Evolutionary conservation across 2,329 filamentous ascomycete genomes (phyloP), one percentile per base, ranked within the genome.

Genomic region (Colletotrichum lupini): DNA sequence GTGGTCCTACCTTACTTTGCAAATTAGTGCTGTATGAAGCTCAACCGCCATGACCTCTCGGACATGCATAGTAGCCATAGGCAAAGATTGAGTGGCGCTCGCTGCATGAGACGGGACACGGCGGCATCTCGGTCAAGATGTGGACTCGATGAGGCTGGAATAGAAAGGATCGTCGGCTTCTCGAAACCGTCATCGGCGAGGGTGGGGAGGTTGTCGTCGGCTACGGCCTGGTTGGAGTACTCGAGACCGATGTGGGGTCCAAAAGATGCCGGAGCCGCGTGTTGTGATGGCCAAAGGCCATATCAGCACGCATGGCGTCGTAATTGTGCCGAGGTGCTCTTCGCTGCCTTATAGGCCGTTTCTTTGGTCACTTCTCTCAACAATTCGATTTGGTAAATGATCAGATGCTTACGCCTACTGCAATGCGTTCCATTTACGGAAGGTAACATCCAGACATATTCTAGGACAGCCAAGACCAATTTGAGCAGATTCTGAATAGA

Each of bases 101-200:
- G 19, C 19, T 5, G 42, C 42, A n/a, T 49, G 19, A n/a, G 8
- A 49, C 42, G 19, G 12, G 3, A 4, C 19, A 7, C 42, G 42
- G 26, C 32, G 42, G n/a, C 67, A 35, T n/a, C 46, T 57, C 42
- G 49, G 53, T 30, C 14, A 14, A n/a, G 35, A 12, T 58, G 67
- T 69, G 67, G 24, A 30, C 61, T 24, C 5, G 30, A 37, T 2
- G n/a, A 52, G 19, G 42, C 19, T 49, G 42, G 8, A n/a, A 9
- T n/a, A 19, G 42, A 8, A 46, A 37, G 46, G 42, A 52, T 62
- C 35, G 58, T 56, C 52, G 28, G 49, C 30, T 49, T 30, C 16
- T 49, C 24, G 16, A 58, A 28, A 24, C 68, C 58, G 68, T 56
- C 32, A n/a, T 68, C 57, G 64, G 68, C 57, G 35, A 52, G 37